Base-by-base conservation (phyloP, 1,284 basidiomycete species). In the Fomes fomentarius region DNA sequence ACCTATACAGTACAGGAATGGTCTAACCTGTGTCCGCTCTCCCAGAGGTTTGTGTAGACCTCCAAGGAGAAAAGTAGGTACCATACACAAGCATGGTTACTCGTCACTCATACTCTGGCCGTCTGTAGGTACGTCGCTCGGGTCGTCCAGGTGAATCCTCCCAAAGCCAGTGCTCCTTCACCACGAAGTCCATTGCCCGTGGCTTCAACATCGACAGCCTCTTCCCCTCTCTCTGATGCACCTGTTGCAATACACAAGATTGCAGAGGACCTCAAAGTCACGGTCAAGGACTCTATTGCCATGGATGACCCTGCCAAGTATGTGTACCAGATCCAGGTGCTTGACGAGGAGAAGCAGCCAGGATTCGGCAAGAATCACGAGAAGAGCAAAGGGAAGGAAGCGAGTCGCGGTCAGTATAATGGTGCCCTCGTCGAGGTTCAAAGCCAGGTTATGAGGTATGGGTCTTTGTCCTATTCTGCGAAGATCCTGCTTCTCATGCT, bases 251-350 rank as follows among this genome's bases (percentile, higher is more conserved):
- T 71, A 56, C 94, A 96, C 73, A 75, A 80, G 39, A 76, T 94
- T 58, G 92, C 89, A 8, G 85, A 87, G 38, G 89, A 97, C 75
- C 82, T 99, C 56, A 87, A 86, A 62, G 73, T 90, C 47, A 75
- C 87, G 19, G 73, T 81, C 34, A 89, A 93, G 58, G 87, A 93
- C 38, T 88, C 91, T 2, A 80, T 81, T 50, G 71, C 77, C 26
- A 75, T 77, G 34, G 96, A 98, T 69, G 87, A 95, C 66, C 93
- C 95, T 0, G 74, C 80, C 42, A 77, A 84, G 48, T 99, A 99
- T 74, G 82, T 84, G 63, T 99, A 99, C 76, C 88, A 86, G 69
- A 87, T 96, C 17, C 89, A 94, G 64, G 82, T 99, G 41, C 75
- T 91, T 34, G 90, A 92, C 56, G 81, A 90, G 47, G 86, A 89